These are phyloP conservation scores for Sedum album DNA, from an alignment of 164 flowering plant genomes.

Conservation along the genomic window DNA sequence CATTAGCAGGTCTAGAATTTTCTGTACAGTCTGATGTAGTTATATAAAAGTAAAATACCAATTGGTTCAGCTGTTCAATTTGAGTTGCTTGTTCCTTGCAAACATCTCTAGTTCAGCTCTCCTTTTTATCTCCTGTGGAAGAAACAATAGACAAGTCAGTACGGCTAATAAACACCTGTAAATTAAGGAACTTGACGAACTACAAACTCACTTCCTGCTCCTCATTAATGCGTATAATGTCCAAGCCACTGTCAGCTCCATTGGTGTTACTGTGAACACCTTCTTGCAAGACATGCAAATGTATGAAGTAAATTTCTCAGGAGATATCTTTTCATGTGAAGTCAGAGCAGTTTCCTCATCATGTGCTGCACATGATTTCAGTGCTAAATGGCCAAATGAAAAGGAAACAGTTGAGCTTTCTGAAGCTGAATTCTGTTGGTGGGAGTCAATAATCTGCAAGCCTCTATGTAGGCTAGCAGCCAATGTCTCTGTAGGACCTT, in stretches of 20 bases:
- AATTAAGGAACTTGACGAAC: background rate
- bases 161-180: background rate
- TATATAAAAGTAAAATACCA: conserved; percentile 29
- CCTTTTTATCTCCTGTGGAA: conserved; percentile 26
- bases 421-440: conserved; percentile 48
- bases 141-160: conserved; percentile 1
- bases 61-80: conserved; percentile 55
- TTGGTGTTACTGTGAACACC: conserved; percentile 16
- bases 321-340: conserved; percentile 20
- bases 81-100: conserved; percentile 68
- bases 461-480: conserved; percentile 95
- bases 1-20: background rate
- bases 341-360: conserved; percentile 48
- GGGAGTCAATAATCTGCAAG: conserved; percentile 72
- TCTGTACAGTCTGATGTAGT: background rate
- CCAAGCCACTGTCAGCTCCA: conserved; percentile 38
- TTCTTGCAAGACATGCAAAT: conserved; percentile 58
- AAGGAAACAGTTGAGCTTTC: conserved; percentile 49
- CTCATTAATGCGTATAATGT: conserved; percentile 22
- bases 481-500: conserved; percentile 70
- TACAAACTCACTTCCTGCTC: conserved; percentile 23
- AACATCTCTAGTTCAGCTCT: conserved; percentile 52
- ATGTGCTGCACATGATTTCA: conserved; percentile 39
- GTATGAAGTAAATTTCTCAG: conserved; percentile 21
- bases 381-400: conserved; percentile 70